These are phyloP conservation scores for Tetradesmus obliquus DNA, from an alignment of 139 green algal species.

Conservation along the genomic window DNA sequence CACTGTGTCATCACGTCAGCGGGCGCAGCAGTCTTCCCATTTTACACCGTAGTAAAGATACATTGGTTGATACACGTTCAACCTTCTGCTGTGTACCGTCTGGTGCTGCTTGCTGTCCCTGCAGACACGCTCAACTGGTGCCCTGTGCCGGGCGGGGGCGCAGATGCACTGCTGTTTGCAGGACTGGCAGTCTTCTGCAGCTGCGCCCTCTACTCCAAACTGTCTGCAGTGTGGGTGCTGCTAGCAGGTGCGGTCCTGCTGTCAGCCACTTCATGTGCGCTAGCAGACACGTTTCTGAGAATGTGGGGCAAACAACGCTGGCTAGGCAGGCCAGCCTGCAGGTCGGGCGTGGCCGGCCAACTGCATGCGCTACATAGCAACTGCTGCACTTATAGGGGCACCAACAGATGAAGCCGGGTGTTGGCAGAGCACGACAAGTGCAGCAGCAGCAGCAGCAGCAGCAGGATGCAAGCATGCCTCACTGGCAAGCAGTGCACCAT, in stretches of 20 bases:
- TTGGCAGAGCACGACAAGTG: too few species aligned
- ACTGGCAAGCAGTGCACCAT: neutral
- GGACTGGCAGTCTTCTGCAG: constrained; percentile 58
- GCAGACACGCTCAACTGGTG: constrained; percentile 67
- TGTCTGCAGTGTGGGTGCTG: constrained; percentile 62
- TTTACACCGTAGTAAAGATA: too few species aligned
- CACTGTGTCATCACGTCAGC: neutral
- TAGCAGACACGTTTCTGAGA: neutral
- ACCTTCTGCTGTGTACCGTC: neutral
- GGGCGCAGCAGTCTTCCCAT: too few species aligned
- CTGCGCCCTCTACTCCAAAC: constrained; percentile 38
- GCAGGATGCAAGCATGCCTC: neutral
- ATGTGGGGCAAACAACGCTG: too few species aligned
- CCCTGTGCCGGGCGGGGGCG: constrained; percentile 54
- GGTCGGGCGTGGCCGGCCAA: too few species aligned
- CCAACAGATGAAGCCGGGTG: too few species aligned
- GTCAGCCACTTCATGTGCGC: neutral
- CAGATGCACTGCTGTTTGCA: constrained; percentile 71
- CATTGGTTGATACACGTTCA: too few species aligned
- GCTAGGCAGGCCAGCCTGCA: too few species aligned
- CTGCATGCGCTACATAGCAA: too few species aligned
- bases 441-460: neutral
- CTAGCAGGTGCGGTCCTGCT: constrained; percentile 33
- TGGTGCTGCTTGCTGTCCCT: neutral
- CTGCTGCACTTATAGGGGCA: too few species aligned